phyloP scores from a whole-genome alignment of 163 green algal species.

The Prototheca wickerhamii region DNA sequence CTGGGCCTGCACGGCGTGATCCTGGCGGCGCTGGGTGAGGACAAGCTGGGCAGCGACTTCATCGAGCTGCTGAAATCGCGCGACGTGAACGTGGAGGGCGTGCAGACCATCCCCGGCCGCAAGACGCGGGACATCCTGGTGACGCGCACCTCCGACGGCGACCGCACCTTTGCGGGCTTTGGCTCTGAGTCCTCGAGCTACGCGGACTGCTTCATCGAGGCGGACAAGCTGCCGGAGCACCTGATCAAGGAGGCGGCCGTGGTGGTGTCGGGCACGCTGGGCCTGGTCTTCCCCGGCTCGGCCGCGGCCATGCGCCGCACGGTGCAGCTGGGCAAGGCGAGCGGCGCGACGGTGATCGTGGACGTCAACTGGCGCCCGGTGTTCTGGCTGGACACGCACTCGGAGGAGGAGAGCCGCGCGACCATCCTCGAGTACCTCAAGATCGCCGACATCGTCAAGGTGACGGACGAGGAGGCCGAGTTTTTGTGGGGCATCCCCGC shows the following conservation, averaged over 20 bases:
- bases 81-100: constrained; percentile 50
- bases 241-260: constrained; percentile 50
- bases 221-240: constrained; percentile 48
- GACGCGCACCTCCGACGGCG: constrained; percentile 47
- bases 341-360: constrained; percentile 48
- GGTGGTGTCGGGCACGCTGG: constrained; percentile 77
- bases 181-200: constrained; percentile 49
- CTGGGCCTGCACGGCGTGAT: constrained; percentile 55
- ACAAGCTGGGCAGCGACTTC: constrained; percentile 64
- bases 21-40: constrained; percentile 60
- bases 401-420: constrained; percentile 11
- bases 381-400: constrained; percentile 57
- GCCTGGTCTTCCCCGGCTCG: constrained; percentile 59
- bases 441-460: constrained; percentile 70
- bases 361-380: constrained; percentile 90
- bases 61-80: constrained; percentile 53
- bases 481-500: constrained; percentile 62
- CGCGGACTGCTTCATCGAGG: constrained; percentile 67
- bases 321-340: constrained; percentile 36
- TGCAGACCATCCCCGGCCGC: constrained; percentile 42
- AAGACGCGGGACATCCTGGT: constrained; percentile 83
- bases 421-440: constrained; percentile 18
- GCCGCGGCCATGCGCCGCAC: constrained; percentile 45
- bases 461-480: constrained; percentile 74
- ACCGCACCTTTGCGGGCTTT: constrained; percentile 79